Evolutionary conservation across 2,329 filamentous ascomycete species (phyloP), one percentile per base, ranked within the genome.

Genomic region (Pseudodiploospora longispora): DNA sequence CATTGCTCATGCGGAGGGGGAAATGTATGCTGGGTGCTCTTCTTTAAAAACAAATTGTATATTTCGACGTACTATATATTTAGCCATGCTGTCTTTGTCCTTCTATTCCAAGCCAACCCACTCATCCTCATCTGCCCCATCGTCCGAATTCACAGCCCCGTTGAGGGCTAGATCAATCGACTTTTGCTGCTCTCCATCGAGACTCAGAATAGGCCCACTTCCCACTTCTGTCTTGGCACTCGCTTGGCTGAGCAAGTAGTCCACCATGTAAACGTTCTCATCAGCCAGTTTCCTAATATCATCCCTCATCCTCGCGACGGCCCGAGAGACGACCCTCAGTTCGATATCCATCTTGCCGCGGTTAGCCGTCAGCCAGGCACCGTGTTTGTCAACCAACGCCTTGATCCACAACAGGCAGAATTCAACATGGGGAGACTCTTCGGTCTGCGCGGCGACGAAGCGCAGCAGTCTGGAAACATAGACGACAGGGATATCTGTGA

Each of bases 391-490:
- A 47, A 97, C 72, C 31, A 85, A 67, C 1, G 87, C 81, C 63
- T 93, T 87, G 57, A 96, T 85, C 93, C 93, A 98, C 6, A 91
- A 69, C 37, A 98, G 70, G 57, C 93, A 95, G 66, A 97, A 94
- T 66, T 98, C 93, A 4, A 98, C 76, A 69, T 96, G 91, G 2
- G 90, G 91, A 2, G 85, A 90, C 59, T 91, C 82, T 56, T 97
- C 91, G 1, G 87, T 86, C 57, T 95, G 87, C 7, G 84, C 76
- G 3, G 89, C 89, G 6, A 97, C 85, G 52, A 95, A 95, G 38
- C 88, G 84, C 40, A 98, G 72, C 9, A 97, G 71, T 3, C 87
- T 80, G 29, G 85, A 80, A 5, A 98, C 81, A 63, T 98, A 98
- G 29, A 96, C 85, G 1, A 78, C 75, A 1, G 93, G 93, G 33